Conservation (phyloP, 23 red algal species). For the Gracilaria domingensis region DNA sequence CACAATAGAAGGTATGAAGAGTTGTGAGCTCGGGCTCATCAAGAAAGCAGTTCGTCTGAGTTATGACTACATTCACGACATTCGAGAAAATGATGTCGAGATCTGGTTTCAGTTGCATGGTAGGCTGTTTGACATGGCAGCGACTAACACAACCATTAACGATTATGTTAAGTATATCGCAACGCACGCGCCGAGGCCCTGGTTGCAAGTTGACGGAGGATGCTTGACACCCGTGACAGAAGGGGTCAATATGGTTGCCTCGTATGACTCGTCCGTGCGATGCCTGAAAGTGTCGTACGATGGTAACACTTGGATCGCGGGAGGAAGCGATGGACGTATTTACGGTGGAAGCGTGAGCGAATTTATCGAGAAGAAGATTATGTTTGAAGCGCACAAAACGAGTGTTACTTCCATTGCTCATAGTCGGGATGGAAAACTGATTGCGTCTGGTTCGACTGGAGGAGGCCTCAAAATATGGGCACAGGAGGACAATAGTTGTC, state of each 20-base stretch:
- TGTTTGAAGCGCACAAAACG: background rate
- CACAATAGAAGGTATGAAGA: conserved; percentile 9
- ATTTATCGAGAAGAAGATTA: background rate
- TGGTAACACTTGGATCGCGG: background rate
- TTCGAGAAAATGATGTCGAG: background rate
- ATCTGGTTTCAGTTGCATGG: conserved; percentile 24
- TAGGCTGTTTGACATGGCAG: background rate
- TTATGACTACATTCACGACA: conserved; percentile 20
- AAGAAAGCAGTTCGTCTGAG: conserved; percentile 17
- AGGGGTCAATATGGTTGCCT: conserved; percentile 1
- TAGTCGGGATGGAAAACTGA: conserved; percentile 1
- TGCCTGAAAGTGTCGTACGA: conserved; percentile 1
- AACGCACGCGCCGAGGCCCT: conserved; percentile 11
- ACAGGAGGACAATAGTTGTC: too few relatives aligned
- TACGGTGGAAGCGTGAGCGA: background rate
- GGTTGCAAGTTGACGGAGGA: conserved; percentile 9
- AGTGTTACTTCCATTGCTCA: background rate
- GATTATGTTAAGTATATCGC: background rate
- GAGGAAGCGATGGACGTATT: background rate
- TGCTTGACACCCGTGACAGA: conserved; percentile 7
- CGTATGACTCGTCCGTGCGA: background rate
- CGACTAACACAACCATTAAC: background rate
- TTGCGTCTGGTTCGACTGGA: conserved; percentile 1
- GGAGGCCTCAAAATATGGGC: background rate
- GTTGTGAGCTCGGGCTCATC: background rate